Base-by-base conservation (phyloP, 768 basidiomycete genomes). In the Hebeloma cylindrosporum region DNA sequence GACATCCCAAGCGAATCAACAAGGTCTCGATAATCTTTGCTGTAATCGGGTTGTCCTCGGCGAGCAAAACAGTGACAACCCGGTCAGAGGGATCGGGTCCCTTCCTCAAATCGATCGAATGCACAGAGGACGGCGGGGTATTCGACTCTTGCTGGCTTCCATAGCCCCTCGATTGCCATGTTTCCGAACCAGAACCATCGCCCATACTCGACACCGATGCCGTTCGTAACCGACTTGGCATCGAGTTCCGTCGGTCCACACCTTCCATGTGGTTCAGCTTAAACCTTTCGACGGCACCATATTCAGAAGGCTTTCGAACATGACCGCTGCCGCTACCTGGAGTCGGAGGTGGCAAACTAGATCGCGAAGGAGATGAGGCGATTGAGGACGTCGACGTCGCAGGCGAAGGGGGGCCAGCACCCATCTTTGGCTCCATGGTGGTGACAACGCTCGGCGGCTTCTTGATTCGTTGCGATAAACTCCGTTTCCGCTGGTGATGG, bases 31-130 rank as follows among this genome's bases (percentile, higher is more conserved):
- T 85, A 37, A 99, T 97, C 72, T 98, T 97, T 23, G 90, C 89
- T 0, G 93, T 95, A 52, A 98, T 97, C 1, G 96, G 96, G 59
- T 99, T 98, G 57, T 98, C 93, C 64, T 98, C 96, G 1, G 95
- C 96, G 26, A 99, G 76, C 20, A 99, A 65, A 59, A 92, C 93
- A 29, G 93, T 96, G 42, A 98, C 85, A n/a, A 86, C 84, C 29
- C 91, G 82, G 61, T 94, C 93, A 45, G 65, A 77, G n/a, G 79
- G 82, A 60, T 91, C 88, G 3, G 83, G 83, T 1, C 78, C 83
- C 65, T 82, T 82, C 62, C 79, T 78, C 62, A 90, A 62, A 57
- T 92, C 89, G 52, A 88, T 84, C 0, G 90, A 90, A 53, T 83
- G 82, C n/a, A 91, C 83, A 10, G 89, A 91, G 21, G 89, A 90